These are phyloP conservation scores for Noccaea bulbosa DNA, from an alignment of 345 rosid species.

Conservation along the genomic window DNA sequence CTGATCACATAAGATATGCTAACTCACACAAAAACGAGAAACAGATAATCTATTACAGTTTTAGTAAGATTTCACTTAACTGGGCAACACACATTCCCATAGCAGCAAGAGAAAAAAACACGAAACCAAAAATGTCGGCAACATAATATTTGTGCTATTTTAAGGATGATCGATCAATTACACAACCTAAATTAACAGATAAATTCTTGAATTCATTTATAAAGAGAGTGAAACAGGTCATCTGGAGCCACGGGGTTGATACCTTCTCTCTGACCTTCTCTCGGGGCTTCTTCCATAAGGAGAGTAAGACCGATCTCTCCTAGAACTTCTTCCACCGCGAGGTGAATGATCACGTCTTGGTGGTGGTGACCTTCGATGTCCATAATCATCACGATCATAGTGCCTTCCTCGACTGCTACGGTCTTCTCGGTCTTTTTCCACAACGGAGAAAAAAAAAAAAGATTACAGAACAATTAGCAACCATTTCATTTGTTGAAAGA, in stretches of 20 bases:
- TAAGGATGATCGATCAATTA: constrained; percentile 31
- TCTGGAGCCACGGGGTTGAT: constrained; percentile 47
- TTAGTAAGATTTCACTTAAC: constrained; percentile 16
- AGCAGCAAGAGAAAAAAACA: constrained; percentile 6
- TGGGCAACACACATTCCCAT: constrained; percentile 6
- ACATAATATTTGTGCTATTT: constrained; percentile 21
- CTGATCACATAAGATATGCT: background rate
- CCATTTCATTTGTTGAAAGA: background rate
- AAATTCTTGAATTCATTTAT: constrained; percentile 10
- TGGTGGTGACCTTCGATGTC: constrained; percentile 38
- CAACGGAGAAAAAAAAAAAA: background rate
- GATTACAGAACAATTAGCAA: constrained; percentile 13
- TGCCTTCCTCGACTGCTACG: constrained; percentile 65
- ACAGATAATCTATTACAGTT: constrained; percentile 23
- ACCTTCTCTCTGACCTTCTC: constrained; percentile 49
- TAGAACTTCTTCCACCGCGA: constrained; percentile 75
- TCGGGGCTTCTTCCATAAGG: constrained; percentile 60
- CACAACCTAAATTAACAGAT: constrained; percentile 29
- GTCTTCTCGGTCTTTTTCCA: constrained; percentile 46
- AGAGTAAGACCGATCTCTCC: constrained; percentile 83
- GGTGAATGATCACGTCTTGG: constrained; percentile 51
- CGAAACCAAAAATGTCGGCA: background rate
- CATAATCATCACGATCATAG: constrained; percentile 63
- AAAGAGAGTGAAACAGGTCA: constrained; percentile 37
- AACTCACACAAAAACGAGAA: constrained; percentile 23